Evolutionary conservation across 192 early-diverging fungal species (phyloP).

Genomic region (Chytriomyces confervae): DNA sequence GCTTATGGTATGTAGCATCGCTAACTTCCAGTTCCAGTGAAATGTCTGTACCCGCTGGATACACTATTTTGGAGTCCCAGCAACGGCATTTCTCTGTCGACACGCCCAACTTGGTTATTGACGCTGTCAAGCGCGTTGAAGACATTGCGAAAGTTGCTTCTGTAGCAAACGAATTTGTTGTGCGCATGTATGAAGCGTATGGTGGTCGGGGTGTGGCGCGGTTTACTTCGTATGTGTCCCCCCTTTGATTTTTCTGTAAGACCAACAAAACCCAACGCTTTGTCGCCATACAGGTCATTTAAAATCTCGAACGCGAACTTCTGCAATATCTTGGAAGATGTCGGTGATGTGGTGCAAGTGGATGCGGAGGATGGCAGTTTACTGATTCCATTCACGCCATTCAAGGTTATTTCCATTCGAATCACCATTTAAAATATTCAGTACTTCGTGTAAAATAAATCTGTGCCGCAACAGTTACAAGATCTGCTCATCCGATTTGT

Average conservation of each 20-base stretch:
- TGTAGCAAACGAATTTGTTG: slow-evolving; percentile 58
- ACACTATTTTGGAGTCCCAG: neutral
- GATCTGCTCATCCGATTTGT: no score
- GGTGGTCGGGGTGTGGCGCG: slow-evolving; percentile 76
- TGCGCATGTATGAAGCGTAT: slow-evolving; percentile 90
- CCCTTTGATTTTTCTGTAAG: neutral
- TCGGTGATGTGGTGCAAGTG: slow-evolving; percentile 29
- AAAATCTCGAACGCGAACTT: slow-evolving; percentile 51
- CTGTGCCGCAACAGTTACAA: no score
- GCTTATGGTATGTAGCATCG: neutral
- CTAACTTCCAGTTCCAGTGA: neutral
- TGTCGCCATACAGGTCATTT: slow-evolving; percentile 45
- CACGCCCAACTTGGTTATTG: slow-evolving; percentile 80
- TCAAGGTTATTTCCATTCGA: slow-evolving; percentile 40
- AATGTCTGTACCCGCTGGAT: neutral
- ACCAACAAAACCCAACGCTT: neutral
- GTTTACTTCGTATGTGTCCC: slow-evolving; percentile 47
- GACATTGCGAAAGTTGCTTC: neutral
- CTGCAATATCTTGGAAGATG: slow-evolving; percentile 85
- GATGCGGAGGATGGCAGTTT: slow-evolving; percentile 23
- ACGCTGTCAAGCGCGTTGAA: slow-evolving; percentile 90
- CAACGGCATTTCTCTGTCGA: slow-evolving; percentile 39
- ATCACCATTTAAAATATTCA: no score
- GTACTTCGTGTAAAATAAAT: no score
- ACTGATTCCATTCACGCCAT: slow-evolving; percentile 33